Conservation (phyloP, 805 yeast species). For the Priceomyces fermenticarens region DNA sequence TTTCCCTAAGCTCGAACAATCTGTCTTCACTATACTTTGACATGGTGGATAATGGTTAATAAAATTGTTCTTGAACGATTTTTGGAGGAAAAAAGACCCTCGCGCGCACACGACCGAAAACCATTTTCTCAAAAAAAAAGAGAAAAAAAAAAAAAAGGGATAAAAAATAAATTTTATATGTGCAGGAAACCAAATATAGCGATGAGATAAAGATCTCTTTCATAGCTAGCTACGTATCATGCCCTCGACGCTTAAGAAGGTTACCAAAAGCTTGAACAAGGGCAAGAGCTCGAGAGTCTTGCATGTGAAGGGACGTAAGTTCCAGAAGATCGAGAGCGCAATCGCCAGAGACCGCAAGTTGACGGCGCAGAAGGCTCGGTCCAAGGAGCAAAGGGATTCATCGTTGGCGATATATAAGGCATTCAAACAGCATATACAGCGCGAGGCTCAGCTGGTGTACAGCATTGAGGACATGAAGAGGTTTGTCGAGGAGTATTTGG, state of each 20-base stretch:
- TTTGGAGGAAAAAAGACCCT: neutral
- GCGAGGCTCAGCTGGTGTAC: slow-evolving; percentile 33
- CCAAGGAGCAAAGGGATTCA: slow-evolving; percentile 55
- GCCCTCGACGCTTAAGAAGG: slow-evolving; percentile 68
- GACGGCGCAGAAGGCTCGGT: slow-evolving; percentile 53
- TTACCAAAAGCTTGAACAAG: slow-evolving; percentile 55
- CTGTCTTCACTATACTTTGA: slow-evolving; percentile 70
- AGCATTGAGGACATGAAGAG: slow-evolving; percentile 55
- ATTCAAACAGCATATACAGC: slow-evolving; percentile 36
- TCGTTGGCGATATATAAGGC: slow-evolving; percentile 60
- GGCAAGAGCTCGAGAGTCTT: slow-evolving; percentile 46
- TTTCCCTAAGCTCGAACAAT: slow-evolving; percentile 54
- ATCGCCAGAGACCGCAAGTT: slow-evolving; percentile 77
- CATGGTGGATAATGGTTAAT: slow-evolving; percentile 24
- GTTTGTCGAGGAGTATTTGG: slow-evolving; percentile 59
- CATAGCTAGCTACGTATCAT: too few species aligned
- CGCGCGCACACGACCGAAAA: too few species aligned
- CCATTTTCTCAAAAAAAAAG: neutral
- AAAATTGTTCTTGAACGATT: slow-evolving; percentile 1
- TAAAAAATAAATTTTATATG: too few species aligned
- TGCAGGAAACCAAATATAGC: neutral
- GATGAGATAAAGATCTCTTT: slow-evolving; percentile 6
- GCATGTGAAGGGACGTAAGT: slow-evolving; percentile 89
- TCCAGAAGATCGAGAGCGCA: slow-evolving; percentile 82
- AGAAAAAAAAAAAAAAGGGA: too few species aligned